phyloP scores from a whole-genome alignment of 306 rosid genomes.

The Pyrus betulifolia region DNA sequence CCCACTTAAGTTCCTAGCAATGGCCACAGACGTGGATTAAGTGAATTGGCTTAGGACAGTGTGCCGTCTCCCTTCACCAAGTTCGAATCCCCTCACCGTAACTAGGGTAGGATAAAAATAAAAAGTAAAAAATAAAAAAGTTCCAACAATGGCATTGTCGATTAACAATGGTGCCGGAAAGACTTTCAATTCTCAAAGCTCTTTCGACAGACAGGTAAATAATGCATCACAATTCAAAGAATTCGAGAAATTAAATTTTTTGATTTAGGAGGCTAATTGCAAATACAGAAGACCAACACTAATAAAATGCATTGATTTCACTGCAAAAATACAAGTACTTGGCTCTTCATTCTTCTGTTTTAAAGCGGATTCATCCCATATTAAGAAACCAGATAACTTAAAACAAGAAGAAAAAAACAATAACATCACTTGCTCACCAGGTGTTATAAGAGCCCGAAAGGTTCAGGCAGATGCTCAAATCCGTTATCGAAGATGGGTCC shows the following conservation, averaged over 20 bases:
- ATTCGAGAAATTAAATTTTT: neutral
- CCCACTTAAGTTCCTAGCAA: neutral
- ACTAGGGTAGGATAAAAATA: too few species aligned
- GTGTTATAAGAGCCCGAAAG: slow-evolving; percentile 73
- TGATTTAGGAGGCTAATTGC: neutral
- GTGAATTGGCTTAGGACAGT: too few species aligned
- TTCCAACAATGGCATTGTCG: too few species aligned
- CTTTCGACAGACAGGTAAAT: neutral
- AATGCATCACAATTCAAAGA: neutral
- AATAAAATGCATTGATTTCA: slow-evolving; percentile 27
- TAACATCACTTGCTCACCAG: slow-evolving; percentile 7
- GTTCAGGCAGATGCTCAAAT: slow-evolving; percentile 87
- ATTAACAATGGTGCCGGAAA: neutral
- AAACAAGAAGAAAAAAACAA: slow-evolving; percentile 18
- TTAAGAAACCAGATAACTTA: slow-evolving; percentile 22
- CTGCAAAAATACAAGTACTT: slow-evolving; percentile 20
- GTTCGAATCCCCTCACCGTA: too few species aligned
- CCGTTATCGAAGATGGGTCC: slow-evolving; percentile 79
- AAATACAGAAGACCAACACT: slow-evolving; percentile 15
- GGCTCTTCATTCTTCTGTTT: slow-evolving; percentile 39
- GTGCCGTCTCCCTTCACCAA: too few species aligned
- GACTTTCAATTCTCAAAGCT: neutral
- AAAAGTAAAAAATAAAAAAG: too few species aligned
- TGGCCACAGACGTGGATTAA: too few species aligned
- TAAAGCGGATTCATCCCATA: slow-evolving; percentile 34